Evolutionary conservation across 169 alveolate species (phyloP).

Genomic region (Plasmodium knowlesi): DNA sequence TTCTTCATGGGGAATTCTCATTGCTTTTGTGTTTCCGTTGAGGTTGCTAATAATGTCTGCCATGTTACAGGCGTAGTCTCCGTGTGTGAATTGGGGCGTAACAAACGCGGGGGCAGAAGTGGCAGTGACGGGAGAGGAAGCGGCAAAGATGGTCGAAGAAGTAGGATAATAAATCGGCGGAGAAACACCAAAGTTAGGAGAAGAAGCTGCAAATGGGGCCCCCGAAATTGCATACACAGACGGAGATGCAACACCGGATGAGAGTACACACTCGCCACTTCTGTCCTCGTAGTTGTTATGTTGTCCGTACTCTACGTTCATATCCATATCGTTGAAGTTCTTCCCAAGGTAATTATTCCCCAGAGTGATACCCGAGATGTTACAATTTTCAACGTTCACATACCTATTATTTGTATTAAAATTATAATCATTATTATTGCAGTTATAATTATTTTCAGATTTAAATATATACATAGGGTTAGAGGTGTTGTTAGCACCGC

Average conservation of each 20-base stretch:
- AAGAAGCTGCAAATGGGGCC: neutral
- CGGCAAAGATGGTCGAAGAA: neutral
- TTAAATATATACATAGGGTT: conserved; percentile 44
- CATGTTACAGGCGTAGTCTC: neutral
- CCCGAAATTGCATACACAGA: neutral
- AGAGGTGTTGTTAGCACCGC: conserved; percentile 18
- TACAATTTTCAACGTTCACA: conserved; percentile 41
- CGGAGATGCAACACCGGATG: neutral
- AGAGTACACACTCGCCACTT: neutral
- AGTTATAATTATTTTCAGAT: conserved; percentile 35
- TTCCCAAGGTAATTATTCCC: conserved; percentile 16
- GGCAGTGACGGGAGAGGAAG: neutral
- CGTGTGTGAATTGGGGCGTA: neutral
- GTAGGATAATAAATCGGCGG: neutral
- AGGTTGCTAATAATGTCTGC: neutral
- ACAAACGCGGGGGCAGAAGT: neutral
- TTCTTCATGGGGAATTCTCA: neutral
- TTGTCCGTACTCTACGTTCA: neutral
- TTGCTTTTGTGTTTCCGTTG: conserved; percentile 1
- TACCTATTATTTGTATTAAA: conserved; percentile 73
- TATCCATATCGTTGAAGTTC: neutral
- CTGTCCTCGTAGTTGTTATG: conserved; percentile 2
- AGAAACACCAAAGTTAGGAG: neutral
- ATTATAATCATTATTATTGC: conserved; percentile 59
- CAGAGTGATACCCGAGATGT: conserved; percentile 17